Percentiles rank a stretch among this genome's conserved stretches.
Conservation (phyloP, 2,329 filamentous ascomycete species). For the Phoma sp. region DNA sequence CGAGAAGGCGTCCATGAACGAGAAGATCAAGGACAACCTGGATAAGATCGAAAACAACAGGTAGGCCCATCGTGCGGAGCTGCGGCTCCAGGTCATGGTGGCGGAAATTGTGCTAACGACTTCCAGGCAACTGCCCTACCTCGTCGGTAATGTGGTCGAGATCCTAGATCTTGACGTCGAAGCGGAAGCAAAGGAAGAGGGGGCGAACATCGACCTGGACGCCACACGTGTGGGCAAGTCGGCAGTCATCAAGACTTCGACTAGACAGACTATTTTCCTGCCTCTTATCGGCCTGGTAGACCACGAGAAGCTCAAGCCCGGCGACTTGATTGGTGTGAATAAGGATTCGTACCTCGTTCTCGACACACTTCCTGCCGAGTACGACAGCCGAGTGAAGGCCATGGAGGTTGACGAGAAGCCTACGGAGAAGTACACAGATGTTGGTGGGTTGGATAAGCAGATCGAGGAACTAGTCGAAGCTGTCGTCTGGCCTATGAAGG, state of each 20-base stretch:
- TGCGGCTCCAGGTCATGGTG: neutral
- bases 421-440: conserved; percentile 97
- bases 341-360: conserved; percentile 98
- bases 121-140: conserved; percentile 89
- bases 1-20: conserved; percentile 93
- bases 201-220: conserved; percentile 97
- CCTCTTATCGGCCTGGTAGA: conserved; percentile 97
- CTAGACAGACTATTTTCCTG: conserved; percentile 96
- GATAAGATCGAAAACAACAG: conserved; percentile 99
- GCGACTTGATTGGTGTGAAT: conserved; percentile 96
- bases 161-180: conserved; percentile 95
- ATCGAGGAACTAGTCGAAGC: conserved; percentile 98
- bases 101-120: conserved; percentile 9
- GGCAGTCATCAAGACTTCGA: conserved; percentile 98
- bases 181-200: conserved; percentile 94
- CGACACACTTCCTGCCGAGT: conserved; percentile 95
- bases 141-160: conserved; percentile 98
- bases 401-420: conserved; percentile 99
- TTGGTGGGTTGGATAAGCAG: conserved; percentile 97
- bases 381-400: conserved; percentile 97
- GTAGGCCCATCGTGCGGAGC: conserved; percentile 57
- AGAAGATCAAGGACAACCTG: conserved; percentile 98
- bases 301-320: conserved; percentile 91
- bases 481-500: conserved; percentile 99
- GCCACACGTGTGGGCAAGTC: conserved; percentile 97